Percentiles rank a stretch among this genome's conserved stretches.
Evolutionary conservation across 176 grass and related monocot species (phyloP).

Genomic region (Rhipidocladum racemiflorum): DNA sequence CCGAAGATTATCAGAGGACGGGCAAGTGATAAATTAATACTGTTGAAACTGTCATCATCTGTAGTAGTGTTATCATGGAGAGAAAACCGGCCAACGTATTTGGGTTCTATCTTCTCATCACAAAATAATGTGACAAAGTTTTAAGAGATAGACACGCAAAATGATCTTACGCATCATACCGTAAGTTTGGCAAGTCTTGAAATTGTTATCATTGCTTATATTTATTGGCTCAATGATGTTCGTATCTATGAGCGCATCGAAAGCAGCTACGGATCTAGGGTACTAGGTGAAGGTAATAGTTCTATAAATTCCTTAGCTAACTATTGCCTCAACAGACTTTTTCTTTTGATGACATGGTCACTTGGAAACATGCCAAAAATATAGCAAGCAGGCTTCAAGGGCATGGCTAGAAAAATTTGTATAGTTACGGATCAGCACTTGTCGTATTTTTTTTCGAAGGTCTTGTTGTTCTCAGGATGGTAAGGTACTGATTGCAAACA

Average conservation of each 20-base stretch:
- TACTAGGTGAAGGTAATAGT: background rate
- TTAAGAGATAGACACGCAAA: background rate
- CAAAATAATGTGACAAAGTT: background rate
- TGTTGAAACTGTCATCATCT: background rate
- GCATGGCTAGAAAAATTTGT: background rate
- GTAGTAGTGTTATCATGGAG: background rate
- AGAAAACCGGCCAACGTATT: background rate
- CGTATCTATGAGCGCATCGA: background rate
- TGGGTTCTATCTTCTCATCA: background rate
- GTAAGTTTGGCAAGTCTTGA: background rate
- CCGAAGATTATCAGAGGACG: background rate
- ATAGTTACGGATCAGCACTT: constrained; percentile 4
- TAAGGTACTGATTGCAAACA: background rate
- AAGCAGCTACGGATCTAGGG: background rate
- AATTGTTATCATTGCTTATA: background rate
- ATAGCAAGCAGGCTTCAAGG: constrained; percentile 20
- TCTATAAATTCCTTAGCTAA: constrained; percentile 7
- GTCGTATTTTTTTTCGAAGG: background rate
- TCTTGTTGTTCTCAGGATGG: background rate
- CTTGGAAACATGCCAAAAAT: constrained; percentile 15
- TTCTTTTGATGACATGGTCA: background rate
- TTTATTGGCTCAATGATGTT: constrained; percentile 20
- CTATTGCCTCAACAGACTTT: constrained; percentile 12
- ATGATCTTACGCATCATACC: constrained; percentile 11
- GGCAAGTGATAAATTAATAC: background rate